Evolutionary conservation across 1,284 basidiomycete genomes (phyloP).

Genomic region (Spongispora temasekensis): DNA sequence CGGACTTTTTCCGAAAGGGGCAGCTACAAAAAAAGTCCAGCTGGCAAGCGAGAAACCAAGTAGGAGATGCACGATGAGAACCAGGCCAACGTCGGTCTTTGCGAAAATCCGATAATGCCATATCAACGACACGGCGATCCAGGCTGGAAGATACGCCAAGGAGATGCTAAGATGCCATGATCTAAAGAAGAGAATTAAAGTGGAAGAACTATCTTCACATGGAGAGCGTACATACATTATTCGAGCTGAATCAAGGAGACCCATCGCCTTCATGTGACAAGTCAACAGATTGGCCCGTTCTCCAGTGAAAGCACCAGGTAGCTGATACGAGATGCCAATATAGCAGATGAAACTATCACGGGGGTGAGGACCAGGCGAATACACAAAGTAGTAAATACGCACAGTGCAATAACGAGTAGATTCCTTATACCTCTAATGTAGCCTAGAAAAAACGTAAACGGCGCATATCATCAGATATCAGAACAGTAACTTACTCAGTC

Average conservation of each 20-base stretch:
- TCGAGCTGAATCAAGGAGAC: slow-evolving; percentile 64
- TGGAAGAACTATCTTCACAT: background rate
- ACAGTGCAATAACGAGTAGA: slow-evolving; percentile 67
- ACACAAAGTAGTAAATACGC: slow-evolving; percentile 19
- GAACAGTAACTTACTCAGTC: slow-evolving; percentile 50
- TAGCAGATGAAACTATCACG: slow-evolving; percentile 58
- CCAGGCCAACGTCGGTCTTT: slow-evolving; percentile 57
- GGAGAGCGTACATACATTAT: slow-evolving; percentile 52
- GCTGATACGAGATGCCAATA: slow-evolving; percentile 70
- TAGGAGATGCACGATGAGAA: slow-evolving; percentile 67
- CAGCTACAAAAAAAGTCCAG: slow-evolving; percentile 69
- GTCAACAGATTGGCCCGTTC: slow-evolving; percentile 65
- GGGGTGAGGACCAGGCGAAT: background rate
- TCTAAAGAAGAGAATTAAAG: slow-evolving; percentile 35
- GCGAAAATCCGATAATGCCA: slow-evolving; percentile 71
- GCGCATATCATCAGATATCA: background rate
- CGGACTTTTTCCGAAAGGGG: slow-evolving; percentile 71
- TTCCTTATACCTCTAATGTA: slow-evolving; percentile 61
- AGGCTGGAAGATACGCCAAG: slow-evolving; percentile 61
- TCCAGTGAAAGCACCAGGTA: slow-evolving; percentile 63
- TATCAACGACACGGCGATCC: slow-evolving; percentile 61
- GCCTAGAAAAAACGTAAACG: slow-evolving; percentile 38
- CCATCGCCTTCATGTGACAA: slow-evolving; percentile 74
- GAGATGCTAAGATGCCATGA: slow-evolving; percentile 68
- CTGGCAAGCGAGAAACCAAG: slow-evolving; percentile 67